Evolutionary conservation across 2,329 filamentous ascomycete species (phyloP).

Genomic region (Colletotrichum tropicale): DNA sequence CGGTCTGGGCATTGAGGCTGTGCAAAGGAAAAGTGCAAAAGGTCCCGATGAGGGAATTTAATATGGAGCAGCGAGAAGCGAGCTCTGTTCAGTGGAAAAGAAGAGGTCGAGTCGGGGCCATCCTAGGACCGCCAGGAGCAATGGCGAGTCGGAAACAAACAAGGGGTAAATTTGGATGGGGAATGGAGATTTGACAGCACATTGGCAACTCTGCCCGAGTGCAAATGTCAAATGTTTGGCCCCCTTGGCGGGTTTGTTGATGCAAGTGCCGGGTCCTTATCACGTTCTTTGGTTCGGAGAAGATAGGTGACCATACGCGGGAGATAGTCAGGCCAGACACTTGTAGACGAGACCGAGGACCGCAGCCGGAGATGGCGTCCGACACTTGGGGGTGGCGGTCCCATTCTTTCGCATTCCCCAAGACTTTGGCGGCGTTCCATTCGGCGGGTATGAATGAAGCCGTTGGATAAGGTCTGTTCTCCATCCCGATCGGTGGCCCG

Average conservation of each 20-base stretch:
- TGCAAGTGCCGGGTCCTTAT: constrained; percentile 10
- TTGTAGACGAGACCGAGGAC: background rate
- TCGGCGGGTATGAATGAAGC: background rate
- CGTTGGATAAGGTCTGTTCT: background rate
- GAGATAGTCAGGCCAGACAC: background rate
- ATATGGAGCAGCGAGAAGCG: constrained; percentile 15
- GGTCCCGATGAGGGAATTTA: constrained; percentile 17
- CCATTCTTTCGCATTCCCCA: background rate
- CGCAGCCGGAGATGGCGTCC: constrained; percentile 2
- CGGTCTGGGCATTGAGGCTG: constrained; percentile 20
- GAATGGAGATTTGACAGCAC: constrained; percentile 1
- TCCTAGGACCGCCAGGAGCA: background rate
- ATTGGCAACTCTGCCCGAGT: background rate
- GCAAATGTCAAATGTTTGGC: background rate
- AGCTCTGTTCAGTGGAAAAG: constrained; percentile 1
- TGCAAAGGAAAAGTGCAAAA: constrained; percentile 17
- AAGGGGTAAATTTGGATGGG: background rate
- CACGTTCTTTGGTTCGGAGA: background rate
- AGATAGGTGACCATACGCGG: background rate
- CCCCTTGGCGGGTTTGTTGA: constrained; percentile 1
- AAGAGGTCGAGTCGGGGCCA: constrained; percentile 5
- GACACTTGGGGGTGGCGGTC: constrained; percentile 1
- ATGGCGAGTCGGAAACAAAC: background rate
- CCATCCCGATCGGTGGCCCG: constrained; percentile 7
- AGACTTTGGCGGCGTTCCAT: background rate